Evolutionary conservation across 2,329 filamentous ascomycete species (phyloP).

Genomic region (Fusarium neocosmosporiellum): DNA sequence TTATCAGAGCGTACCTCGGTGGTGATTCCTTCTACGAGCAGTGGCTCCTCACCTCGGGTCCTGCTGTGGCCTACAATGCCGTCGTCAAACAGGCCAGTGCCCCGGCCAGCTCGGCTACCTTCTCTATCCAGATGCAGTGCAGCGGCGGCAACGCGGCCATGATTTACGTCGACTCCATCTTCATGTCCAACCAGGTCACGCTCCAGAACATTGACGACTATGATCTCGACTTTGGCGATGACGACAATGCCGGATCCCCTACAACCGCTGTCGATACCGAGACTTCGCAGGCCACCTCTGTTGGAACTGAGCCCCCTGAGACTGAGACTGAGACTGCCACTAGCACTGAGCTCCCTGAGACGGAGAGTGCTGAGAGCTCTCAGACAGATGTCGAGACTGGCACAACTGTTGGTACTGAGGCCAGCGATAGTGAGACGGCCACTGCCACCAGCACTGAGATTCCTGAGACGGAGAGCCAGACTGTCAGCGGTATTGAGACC

Average conservation of each 20-base stretch:
- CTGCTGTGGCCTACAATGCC: neutral
- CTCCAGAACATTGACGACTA: conserved; percentile 21
- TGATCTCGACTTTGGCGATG: conserved; percentile 11
- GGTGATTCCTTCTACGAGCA: neutral
- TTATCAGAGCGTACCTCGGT: conserved; percentile 13
- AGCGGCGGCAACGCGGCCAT: neutral
- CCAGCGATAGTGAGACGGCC: neutral
- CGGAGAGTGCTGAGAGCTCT: neutral
- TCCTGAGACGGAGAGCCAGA: neutral
- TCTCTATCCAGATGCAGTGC: conserved; percentile 14
- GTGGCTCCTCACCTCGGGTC: neutral
- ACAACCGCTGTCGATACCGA: neutral
- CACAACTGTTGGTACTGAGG: neutral
- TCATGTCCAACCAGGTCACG: conserved; percentile 28
- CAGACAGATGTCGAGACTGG: neutral
- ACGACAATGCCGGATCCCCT: neutral
- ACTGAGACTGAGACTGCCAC: neutral
- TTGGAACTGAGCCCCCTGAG: neutral
- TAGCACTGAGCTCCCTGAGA: neutral
- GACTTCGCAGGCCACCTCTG: neutral
- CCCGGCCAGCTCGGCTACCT: neutral
- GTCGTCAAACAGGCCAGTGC: neutral
- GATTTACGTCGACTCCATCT: conserved; percentile 25
- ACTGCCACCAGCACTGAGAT: neutral
- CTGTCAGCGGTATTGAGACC: neutral